A percentile compares a stretch with the other conserved stretches of the same genome.
Evolutionary conservation across 2,329 filamentous ascomycete genomes (phyloP).

Genomic region (Botrytis deweyae): DNA sequence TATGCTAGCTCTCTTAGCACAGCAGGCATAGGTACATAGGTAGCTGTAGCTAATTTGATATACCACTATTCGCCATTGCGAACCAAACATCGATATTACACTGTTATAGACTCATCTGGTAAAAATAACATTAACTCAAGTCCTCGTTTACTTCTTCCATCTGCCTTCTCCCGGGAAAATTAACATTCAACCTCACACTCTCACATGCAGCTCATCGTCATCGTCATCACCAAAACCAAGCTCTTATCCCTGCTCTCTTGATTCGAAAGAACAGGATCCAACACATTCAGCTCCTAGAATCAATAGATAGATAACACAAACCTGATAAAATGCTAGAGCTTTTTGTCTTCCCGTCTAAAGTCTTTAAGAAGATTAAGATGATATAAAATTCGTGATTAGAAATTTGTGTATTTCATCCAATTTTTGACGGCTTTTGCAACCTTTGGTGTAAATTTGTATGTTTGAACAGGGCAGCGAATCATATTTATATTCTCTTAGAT

Average conservation of each 20-base stretch:
- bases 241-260: background rate
- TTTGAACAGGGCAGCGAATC: background rate
- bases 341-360: background rate
- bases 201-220: background rate
- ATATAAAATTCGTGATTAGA: background rate
- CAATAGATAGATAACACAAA: background rate
- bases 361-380: background rate
- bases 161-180: background rate
- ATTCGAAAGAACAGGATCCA: background rate
- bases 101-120: background rate
- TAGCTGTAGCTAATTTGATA: background rate
- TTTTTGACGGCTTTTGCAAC: background rate
- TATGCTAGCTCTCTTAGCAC: background rate
- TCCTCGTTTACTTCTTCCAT: background rate
- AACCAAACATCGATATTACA: background rate
- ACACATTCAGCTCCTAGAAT: background rate
- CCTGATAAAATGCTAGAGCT: background rate
- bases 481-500: background rate
- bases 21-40: too few species aligned
- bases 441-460: background rate
- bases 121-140: background rate
- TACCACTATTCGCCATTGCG: background rate
- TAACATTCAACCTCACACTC: background rate
- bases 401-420: background rate
- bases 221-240: conserved; percentile 1